Conservation (phyloP, 2,329 filamentous ascomycete genomes). For the Fusarium begoniae region DNA sequence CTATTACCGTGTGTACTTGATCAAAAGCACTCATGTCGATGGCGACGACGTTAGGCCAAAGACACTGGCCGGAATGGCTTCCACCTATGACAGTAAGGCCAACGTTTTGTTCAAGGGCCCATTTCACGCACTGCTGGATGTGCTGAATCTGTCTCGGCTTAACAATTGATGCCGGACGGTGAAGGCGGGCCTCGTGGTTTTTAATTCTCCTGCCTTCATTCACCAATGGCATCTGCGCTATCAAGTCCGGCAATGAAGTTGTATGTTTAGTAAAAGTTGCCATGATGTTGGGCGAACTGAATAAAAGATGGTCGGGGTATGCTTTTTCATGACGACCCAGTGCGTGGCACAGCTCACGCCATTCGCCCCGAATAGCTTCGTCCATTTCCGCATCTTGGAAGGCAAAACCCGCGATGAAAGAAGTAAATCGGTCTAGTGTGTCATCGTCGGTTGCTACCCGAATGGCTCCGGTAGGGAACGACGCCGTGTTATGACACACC, state of each 20-base stretch:
- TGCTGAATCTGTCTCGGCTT: slow-evolving; percentile 58
- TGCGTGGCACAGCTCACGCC: slow-evolving; percentile 61
- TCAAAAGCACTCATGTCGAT: slow-evolving; percentile 70
- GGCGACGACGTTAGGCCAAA: slow-evolving; percentile 60
- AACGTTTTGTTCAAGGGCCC: slow-evolving; percentile 59
- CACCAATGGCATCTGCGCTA: slow-evolving; percentile 50
- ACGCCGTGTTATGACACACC: slow-evolving; percentile 57
- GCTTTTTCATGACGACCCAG: slow-evolving; percentile 53
- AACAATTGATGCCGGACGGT: slow-evolving; percentile 54
- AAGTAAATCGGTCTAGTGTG: slow-evolving; percentile 58
- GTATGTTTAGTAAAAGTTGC: slow-evolving; percentile 58
- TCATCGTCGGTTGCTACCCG: slow-evolving; percentile 56
- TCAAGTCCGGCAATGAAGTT: slow-evolving; percentile 54
- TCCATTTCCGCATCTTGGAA: slow-evolving; percentile 47
- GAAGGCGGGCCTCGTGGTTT: slow-evolving; percentile 59
- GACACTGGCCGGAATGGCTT: slow-evolving; percentile 69
- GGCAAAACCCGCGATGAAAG: slow-evolving; percentile 60
- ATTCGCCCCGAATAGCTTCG: slow-evolving; percentile 49
- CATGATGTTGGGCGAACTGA: slow-evolving; percentile 63
- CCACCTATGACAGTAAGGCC: slow-evolving; percentile 65
- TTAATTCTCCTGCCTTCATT: slow-evolving; percentile 52
- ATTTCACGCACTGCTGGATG: slow-evolving; percentile 64
- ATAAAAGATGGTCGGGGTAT: slow-evolving; percentile 53
- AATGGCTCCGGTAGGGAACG: slow-evolving; percentile 57
- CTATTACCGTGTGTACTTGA: slow-evolving; percentile 58